phyloP scores from a whole-genome alignment of 345 rosid species.

The Syzygium aromaticum region DNA sequence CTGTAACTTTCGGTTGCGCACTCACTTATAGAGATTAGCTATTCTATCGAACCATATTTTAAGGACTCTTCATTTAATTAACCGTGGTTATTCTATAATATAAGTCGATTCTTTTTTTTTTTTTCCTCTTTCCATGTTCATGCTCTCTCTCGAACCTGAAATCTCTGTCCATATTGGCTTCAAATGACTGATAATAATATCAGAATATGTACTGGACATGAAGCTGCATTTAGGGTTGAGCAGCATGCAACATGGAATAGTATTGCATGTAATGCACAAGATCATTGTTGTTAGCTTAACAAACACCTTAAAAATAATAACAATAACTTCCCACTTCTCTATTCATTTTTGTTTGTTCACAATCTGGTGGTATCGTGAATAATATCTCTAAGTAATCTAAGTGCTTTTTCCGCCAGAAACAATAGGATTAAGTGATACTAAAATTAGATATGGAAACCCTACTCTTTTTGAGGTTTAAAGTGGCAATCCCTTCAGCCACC shows the following conservation, averaged over 20 bases:
- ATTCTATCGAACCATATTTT: neutral
- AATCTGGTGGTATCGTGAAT: neutral
- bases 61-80: neutral
- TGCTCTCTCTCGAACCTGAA: neutral
- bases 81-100: neutral
- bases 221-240: neutral
- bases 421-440: neutral
- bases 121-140: neutral
- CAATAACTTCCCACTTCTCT: neutral
- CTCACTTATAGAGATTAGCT: neutral
- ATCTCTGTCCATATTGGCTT: neutral
- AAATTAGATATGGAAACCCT: neutral
- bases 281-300: neutral
- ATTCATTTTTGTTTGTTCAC: neutral
- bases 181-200: neutral
- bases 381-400: neutral
- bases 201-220: neutral
- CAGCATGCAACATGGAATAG: neutral
- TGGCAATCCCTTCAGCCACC: neutral
- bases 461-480: neutral
- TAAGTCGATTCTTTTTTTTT: neutral
- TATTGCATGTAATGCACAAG: neutral
- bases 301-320: neutral
- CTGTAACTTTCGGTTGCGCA: neutral
- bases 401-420: neutral